Evolutionary conservation across 176 grass and related monocot species (phyloP).

Genomic region (Carex littledalei): DNA sequence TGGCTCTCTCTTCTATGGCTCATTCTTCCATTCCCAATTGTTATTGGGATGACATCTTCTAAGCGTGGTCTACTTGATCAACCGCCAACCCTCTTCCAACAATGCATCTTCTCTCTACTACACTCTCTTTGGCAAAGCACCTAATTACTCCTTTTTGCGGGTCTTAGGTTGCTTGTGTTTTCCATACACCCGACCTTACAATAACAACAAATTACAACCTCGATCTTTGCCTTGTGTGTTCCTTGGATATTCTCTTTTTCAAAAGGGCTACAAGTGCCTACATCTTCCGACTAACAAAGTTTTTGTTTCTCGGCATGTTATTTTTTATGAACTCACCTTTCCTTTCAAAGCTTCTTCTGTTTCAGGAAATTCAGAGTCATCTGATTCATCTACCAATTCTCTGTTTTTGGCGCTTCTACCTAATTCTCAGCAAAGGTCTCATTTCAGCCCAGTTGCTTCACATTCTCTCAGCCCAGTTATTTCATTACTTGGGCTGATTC

Average conservation of each 20-base stretch:
- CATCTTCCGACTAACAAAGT: background rate
- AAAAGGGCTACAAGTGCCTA: no score
- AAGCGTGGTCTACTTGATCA: background rate
- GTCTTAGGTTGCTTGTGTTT: background rate
- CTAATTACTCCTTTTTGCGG: background rate
- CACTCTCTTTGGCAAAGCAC: background rate
- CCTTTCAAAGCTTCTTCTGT: background rate
- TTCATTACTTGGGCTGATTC: no score
- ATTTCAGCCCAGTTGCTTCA: no score
- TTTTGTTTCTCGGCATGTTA: background rate
- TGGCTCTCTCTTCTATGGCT: background rate
- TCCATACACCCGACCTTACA: background rate
- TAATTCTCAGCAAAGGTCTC: no score
- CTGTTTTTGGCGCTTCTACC: no score
- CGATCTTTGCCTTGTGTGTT: background rate
- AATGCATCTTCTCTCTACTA: background rate
- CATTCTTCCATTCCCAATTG: background rate
- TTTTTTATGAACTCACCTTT: background rate
- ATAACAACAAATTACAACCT: background rate
- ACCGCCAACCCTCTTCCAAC: background rate
- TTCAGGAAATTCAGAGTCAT: no score
- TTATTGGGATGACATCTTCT: background rate
- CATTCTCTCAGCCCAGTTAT: no score
- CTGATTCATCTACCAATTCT: no score
- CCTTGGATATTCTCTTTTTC: background rate